Base-by-base conservation (phyloP, 768 basidiomycete genomes). In the Sporobolomyces pararoseus region DNA sequence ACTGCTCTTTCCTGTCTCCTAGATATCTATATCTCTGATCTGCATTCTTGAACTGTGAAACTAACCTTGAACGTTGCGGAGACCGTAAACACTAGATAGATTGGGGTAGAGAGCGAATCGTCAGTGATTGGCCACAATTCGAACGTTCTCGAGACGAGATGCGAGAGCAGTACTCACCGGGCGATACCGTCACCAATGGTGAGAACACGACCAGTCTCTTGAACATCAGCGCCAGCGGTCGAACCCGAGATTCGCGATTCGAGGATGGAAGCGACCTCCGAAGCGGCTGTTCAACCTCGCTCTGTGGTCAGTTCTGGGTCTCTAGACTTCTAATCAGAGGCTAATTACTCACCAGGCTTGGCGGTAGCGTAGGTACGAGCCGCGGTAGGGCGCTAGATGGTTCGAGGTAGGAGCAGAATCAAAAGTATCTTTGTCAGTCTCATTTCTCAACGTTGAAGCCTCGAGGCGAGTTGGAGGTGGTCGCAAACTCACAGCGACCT, bases 211-310 rank as follows among this genome's bases (percentile, higher is more conserved):
- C 96, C 96, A 70, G 96, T 98, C 84, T 99, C 96, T 84, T 97
- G 92, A 79, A 98, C 91, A 80, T 97, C 96, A 77, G 86, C 91
- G 77, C 90, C 88, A 76, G 92, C 84, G 76, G 89, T 83, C 75
- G 90, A 85, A 80, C 95, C 96, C 75, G 94, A 86, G 81, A 99
- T 99, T 81, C 96, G 91, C 79, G 89, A 89, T 86, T 99, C 96
- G 79, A 99, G 87, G 83, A 99, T 97, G 77, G 93, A 93, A 52
- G 96, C 95, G 76, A 99, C 96, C 86, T 99, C 96, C 78, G 94
- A 95, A 76, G 95, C 96, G 80, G 93, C 96, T 95, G 44, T 7
- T 49, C 44, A 42, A n/a, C 32, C 21, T 29, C 29, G 32, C 17
- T 16, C 17, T 12, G 14, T 54, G 55, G 54, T 69, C 68, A 69